Base-by-base conservation (phyloP, 768 basidiomycete species). In the Ramaria sp. region DNA sequence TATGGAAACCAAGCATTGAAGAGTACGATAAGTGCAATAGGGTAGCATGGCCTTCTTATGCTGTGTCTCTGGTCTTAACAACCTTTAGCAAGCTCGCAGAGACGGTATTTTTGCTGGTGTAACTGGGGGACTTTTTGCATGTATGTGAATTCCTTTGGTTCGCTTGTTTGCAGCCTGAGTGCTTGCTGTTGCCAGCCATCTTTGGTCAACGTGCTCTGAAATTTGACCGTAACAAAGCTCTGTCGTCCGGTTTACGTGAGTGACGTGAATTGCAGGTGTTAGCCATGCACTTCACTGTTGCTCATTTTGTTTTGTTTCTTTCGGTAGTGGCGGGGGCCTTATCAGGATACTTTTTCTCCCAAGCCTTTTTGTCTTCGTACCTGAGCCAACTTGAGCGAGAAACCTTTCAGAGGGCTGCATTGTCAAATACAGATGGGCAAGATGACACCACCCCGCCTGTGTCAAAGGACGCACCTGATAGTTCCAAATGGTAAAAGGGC, bases 81-180 rank as follows among this genome's bases (percentile, higher is more conserved):
- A 44, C 25, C 10, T n/a, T 20, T 25, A 55, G 53, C 34, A 37
- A 47, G 53, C 53, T 32, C 53, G 53, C 25, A 48, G 44, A 47
- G 53, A 55, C 34, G 53, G 53, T 20, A 32, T 55, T 20, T 55
- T 45, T 48, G 53, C 53, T n/a, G 53, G 53, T 28, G 30, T 32
- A 24, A 55, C 53, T 12, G 42, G 43, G 13, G 53, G 53, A 22
- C 53, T 55, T 12, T 47, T 55, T 55, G 53, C 53, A 55, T 28
- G 53, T 55, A 34, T 4, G 32, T 34, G 13, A 13, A 34, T 8
- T 34, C 32, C 13, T 34, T 32, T 34, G 8, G 13, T 9, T 34
- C 32, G 13, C 2, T 13, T 9, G 32, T 34, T 8, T 3, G 13
- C 32, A 34, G 13, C 9, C 32, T 30, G 16, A 47, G 24, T 47